These are phyloP conservation scores for Tolypocladium paradoxum DNA, from an alignment of 2,329 filamentous ascomycete species.

Conservation along the genomic window DNA sequence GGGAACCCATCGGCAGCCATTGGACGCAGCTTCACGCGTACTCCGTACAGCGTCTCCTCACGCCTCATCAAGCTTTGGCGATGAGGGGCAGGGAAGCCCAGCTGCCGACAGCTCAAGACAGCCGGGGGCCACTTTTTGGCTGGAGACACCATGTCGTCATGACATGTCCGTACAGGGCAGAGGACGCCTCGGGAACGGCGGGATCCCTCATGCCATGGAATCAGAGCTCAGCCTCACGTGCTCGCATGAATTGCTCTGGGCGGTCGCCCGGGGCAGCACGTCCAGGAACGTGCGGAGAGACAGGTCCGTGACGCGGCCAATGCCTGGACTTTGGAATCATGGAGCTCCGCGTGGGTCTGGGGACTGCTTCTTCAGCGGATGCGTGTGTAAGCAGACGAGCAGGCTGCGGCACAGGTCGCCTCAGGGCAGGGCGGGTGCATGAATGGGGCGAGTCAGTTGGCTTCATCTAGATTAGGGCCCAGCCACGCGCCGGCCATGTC, in stretches of 20 bases:
- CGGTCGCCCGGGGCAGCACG: not conserved
- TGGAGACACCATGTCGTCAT: constrained; percentile 1
- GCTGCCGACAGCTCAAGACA: not conserved
- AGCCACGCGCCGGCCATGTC: not conserved
- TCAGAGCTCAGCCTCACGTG: not conserved
- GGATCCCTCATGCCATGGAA: not conserved
- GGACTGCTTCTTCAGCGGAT: too few species aligned
- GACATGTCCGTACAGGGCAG: not conserved
- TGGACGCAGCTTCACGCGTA: not conserved
- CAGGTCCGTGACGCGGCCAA: not conserved
- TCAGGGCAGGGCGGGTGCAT: not conserved
- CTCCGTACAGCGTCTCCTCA: not conserved
- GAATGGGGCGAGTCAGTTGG: not conserved
- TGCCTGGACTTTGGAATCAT: not conserved
- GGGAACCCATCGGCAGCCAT: not conserved
- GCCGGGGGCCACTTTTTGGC: not conserved
- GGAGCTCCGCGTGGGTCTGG: too few species aligned
- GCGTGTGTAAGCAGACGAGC: too few species aligned
- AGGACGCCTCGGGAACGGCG: not conserved
- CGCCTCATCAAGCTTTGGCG: not conserved
- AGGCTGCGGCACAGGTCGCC: not conserved
- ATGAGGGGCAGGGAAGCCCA: not conserved
- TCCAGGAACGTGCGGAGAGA: not conserved
- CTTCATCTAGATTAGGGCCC: not conserved
- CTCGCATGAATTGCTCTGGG: not conserved